phyloP scores from a whole-genome alignment of 2,329 filamentous ascomycete species.

The Fusarium pseudonygamai region DNA sequence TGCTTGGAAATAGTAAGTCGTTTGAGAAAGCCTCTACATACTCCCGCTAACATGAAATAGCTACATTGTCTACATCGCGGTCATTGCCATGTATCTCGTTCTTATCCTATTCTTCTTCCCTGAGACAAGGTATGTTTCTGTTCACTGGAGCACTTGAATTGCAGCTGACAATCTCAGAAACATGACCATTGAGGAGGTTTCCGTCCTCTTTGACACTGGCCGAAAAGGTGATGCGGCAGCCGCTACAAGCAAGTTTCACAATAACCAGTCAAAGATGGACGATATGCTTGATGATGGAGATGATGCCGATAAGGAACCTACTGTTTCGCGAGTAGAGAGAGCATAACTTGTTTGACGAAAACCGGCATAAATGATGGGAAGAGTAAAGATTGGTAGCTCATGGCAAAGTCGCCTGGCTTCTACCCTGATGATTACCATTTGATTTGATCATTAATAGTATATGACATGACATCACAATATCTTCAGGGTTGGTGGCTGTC shows the following conservation, averaged over 20 bases:
- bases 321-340: slow-evolving; percentile 12
- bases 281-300: slow-evolving; percentile 12
- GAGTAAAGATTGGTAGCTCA: too few relatives aligned
- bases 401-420: not conserved
- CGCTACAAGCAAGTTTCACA: slow-evolving; percentile 5
- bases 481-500: too few relatives aligned
- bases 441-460: too few relatives aligned
- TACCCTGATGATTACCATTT: not conserved
- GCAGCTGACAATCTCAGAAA: not conserved
- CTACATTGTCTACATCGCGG: slow-evolving; percentile 32
- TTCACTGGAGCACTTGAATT: rapidly evolving
- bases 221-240: slow-evolving; percentile 17
- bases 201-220: slow-evolving; percentile 30
- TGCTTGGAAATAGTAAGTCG: slow-evolving; percentile 34
- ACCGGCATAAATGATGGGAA: rapidly evolving
- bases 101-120: slow-evolving; percentile 36
- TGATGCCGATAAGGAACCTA: slow-evolving; percentile 1
- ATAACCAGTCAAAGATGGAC: not conserved
- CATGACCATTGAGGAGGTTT: slow-evolving; percentile 31
- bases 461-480: not conserved
- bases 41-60: not conserved
- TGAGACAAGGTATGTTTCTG: slow-evolving; percentile 27
- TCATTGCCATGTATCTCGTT: slow-evolving; percentile 33
- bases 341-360: rapidly evolving
- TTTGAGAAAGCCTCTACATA: too few relatives aligned